A percentile compares a stretch with the other conserved stretches of the same genome.
These are phyloP conservation scores for Solanum dulcamara DNA, from an alignment of 257 asterid genomes.

Conservation along the genomic window DNA sequence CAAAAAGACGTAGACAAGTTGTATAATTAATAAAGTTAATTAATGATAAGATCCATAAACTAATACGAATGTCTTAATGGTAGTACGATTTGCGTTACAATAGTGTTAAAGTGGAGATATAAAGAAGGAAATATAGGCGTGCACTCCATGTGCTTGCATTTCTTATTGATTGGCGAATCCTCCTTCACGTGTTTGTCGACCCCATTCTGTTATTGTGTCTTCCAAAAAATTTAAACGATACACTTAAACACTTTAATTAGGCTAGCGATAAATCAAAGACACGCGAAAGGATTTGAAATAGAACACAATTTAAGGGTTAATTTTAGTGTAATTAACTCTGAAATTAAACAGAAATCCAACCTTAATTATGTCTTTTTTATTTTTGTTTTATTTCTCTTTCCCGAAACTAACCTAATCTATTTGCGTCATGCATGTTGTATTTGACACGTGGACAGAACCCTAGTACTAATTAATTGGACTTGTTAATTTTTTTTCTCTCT, in stretches of 20 bases:
- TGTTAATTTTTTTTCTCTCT: not conserved
- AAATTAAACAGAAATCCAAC: not conserved
- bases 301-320: not conserved
- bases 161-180: conserved; percentile 5
- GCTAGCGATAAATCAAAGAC: no score
- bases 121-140: conserved; percentile 4
- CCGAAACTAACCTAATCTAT: not conserved
- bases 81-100: not conserved
- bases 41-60: not conserved
- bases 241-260: no score
- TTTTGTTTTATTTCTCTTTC: not conserved
- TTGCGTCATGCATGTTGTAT: not conserved
- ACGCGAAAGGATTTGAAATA: no score
- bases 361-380: not conserved
- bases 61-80: not conserved
- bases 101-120: not conserved
- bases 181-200: conserved; percentile 16
- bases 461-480: not conserved
- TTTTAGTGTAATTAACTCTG: no score
- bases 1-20: not conserved
- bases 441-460: not conserved
- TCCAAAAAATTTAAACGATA: not conserved
- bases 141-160: not conserved
- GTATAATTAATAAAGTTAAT: no score
- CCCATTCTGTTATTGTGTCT: not conserved